These are phyloP conservation scores for Aspergillus alliaceus DNA, from an alignment of 2,329 filamentous ascomycete species.

Conservation along the genomic window DNA sequence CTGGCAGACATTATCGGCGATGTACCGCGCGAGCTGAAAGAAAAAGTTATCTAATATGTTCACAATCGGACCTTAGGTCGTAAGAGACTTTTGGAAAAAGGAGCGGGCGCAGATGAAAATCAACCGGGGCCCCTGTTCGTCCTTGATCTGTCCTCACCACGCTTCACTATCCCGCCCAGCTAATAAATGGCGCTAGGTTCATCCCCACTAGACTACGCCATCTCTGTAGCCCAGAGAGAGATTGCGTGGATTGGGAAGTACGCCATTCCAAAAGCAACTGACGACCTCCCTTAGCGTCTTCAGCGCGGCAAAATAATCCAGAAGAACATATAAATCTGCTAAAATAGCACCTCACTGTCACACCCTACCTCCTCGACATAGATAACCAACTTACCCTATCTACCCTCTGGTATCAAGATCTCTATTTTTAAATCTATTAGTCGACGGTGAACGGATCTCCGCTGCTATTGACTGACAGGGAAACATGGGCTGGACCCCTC, in stretches of 20 bases:
- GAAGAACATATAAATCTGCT: conserved; percentile 33
- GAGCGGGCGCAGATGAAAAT: conserved; percentile 34
- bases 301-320: conserved; percentile 31
- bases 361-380: conserved; percentile 30
- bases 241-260: conserved; percentile 35
- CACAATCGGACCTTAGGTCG: conserved; percentile 38
- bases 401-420: conserved; percentile 43
- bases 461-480: conserved; percentile 47
- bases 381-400: conserved; percentile 23
- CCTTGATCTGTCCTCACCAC: conserved; percentile 2
- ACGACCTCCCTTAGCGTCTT: conserved; percentile 24
- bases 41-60: conserved; percentile 32
- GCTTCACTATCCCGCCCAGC: neutral
- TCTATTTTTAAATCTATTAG: conserved; percentile 43
- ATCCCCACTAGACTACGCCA: conserved; percentile 31
- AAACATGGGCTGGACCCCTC: conserved; percentile 28
- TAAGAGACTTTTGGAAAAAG: conserved; percentile 37
- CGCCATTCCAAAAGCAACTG: conserved; percentile 21
- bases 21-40: conserved; percentile 29
- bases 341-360: conserved; percentile 31
- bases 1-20: conserved; percentile 28
- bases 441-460: conserved; percentile 32
- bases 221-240: conserved; percentile 33
- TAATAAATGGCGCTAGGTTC: conserved; percentile 26
- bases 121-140: conserved; percentile 44